A percentile compares a stretch with the other conserved stretches of the same genome.
Conservation (phyloP, 345 rosid genomes). For the Brassica rapa region DNA sequence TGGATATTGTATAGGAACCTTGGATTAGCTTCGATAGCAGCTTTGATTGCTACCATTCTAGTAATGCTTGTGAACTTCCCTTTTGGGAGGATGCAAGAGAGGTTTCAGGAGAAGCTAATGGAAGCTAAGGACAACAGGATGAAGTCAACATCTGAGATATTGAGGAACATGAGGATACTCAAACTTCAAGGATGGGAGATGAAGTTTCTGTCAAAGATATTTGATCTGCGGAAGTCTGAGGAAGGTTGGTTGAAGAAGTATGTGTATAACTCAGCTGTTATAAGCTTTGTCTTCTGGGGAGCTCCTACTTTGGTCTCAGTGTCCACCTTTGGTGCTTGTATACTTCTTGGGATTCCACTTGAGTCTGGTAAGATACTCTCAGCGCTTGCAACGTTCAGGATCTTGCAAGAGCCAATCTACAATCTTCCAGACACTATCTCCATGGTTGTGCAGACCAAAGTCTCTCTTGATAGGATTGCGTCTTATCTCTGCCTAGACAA, state of each 20-base stretch:
- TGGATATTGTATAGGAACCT: constrained; percentile 61
- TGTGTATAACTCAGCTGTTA: constrained; percentile 52
- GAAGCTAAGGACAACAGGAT: constrained; percentile 64
- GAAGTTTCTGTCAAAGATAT: constrained; percentile 67
- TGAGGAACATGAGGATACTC: constrained; percentile 75
- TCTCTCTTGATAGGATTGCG: constrained; percentile 62
- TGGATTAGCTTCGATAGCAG: constrained; percentile 59
- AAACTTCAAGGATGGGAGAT: constrained; percentile 84
- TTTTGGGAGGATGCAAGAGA: constrained; percentile 58
- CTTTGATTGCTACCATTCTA: constrained; percentile 52
- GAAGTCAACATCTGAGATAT: constrained; percentile 67
- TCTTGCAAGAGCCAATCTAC: constrained; percentile 52
- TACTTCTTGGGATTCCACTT: constrained; percentile 60
- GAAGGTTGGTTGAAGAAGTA: constrained; percentile 62
- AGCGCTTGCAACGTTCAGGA: constrained; percentile 63
- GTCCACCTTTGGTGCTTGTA: constrained; percentile 60
- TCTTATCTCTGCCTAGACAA: constrained; percentile 63
- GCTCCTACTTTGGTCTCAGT: constrained; percentile 70
- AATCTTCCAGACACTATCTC: constrained; percentile 59
- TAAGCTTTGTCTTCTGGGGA: constrained; percentile 61
- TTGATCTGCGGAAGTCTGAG: constrained; percentile 50
- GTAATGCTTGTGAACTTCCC: constrained; percentile 65
- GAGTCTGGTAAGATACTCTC: constrained; percentile 72
- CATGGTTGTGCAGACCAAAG: constrained; percentile 57
- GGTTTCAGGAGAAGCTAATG: constrained; percentile 71